phyloP scores from a whole-genome alignment of 441 rosid species.

The Jatropha podagrica region DNA sequence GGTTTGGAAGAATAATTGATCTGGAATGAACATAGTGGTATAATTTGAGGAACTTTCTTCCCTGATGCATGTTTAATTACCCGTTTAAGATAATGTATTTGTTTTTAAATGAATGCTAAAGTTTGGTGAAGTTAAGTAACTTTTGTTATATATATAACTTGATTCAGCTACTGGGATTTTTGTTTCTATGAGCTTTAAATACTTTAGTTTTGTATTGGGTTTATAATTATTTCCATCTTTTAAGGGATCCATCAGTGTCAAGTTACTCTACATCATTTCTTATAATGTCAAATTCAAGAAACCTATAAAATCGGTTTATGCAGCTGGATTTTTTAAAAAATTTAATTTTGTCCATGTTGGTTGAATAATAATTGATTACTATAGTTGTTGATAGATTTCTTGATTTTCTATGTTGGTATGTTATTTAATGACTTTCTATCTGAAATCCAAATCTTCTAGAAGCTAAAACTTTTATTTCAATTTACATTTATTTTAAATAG shows the following conservation, averaged over 20 bases:
- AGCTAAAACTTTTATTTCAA: background rate
- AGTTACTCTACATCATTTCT: constrained; percentile 3
- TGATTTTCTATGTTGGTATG: background rate
- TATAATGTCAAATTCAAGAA: background rate
- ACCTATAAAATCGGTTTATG: background rate
- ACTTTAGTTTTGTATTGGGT: constrained; percentile 13
- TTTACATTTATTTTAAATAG: background rate
- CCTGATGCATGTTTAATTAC: background rate
- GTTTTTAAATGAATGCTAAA: background rate
- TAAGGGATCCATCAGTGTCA: background rate
- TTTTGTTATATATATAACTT: background rate
- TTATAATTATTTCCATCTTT: background rate
- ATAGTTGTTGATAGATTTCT: background rate
- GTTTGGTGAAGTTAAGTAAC: background rate
- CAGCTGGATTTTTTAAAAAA: background rate
- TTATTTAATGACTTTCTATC: background rate
- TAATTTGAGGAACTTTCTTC: background rate
- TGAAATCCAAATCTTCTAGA: background rate
- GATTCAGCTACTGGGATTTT: background rate
- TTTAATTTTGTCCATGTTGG: background rate
- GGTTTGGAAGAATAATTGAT: background rate
- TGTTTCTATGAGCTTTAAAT: background rate
- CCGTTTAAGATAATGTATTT: background rate
- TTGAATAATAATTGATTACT: background rate
- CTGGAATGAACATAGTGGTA: background rate